Percentiles rank a stretch among this genome's conserved stretches.
Conservation (phyloP, 257 asterid species). For the Striga asiatica region DNA sequence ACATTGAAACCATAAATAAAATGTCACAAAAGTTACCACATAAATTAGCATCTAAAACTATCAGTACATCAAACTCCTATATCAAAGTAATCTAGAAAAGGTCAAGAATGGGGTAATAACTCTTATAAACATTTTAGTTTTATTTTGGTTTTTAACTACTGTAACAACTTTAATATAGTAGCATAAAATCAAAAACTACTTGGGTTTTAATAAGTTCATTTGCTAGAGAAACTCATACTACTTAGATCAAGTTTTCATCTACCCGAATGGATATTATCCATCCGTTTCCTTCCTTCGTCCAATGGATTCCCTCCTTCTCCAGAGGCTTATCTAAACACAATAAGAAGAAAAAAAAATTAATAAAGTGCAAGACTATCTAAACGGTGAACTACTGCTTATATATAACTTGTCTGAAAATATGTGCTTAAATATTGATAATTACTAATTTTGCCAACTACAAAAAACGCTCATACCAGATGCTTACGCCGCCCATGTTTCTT, state of each 20-base stretch:
- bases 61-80: too few species aligned
- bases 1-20: too few species aligned
- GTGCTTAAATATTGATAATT: too few species aligned
- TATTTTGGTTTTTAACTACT: too few species aligned
- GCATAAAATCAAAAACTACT: background rate
- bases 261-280: conserved; percentile 29
- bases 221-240: conserved; percentile 41
- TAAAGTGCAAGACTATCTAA: too few species aligned
- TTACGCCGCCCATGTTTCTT: conserved; percentile 42
- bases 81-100: too few species aligned
- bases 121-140: too few species aligned
- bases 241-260: conserved; percentile 40
- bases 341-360: background rate
- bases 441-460: background rate
- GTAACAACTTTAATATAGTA: background rate
- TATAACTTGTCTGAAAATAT: too few species aligned
- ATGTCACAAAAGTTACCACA: too few species aligned
- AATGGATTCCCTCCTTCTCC: conserved; percentile 44
- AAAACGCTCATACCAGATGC: conserved; percentile 41
- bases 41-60: too few species aligned
- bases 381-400: too few species aligned
- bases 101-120: too few species aligned
- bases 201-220: background rate
- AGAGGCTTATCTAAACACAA: conserved; percentile 50
- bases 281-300: conserved; percentile 72